Conservation (phyloP, 2,329 filamentous ascomycete genomes). For the Ascosphaera apis region DNA sequence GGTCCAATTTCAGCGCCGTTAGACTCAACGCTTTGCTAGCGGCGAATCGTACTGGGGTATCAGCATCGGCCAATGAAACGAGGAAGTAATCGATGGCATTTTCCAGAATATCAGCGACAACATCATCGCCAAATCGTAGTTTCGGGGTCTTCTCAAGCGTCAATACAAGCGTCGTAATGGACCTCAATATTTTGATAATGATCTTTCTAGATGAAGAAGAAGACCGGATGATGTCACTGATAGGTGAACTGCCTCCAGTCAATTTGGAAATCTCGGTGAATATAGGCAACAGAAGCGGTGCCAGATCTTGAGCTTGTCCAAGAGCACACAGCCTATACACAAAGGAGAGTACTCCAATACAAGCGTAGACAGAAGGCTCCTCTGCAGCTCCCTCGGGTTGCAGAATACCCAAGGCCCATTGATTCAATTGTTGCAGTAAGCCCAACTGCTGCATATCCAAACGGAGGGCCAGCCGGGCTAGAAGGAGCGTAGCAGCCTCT, state of each 20-base stretch:
- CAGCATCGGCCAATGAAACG: conserved; percentile 57
- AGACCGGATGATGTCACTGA: conserved; percentile 33
- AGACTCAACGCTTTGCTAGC: conserved; percentile 84
- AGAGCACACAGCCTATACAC: conserved; percentile 51
- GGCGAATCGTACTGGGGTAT: conserved; percentile 73
- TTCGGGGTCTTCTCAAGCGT: conserved; percentile 22
- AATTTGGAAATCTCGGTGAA: conserved; percentile 42
- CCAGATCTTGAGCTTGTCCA: conserved; percentile 51
- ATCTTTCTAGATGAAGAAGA: conserved; percentile 65
- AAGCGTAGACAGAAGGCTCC: conserved; percentile 40
- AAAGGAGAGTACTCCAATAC: conserved; percentile 58
- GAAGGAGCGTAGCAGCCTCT: conserved; percentile 60
- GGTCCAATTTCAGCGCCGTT: conserved; percentile 55
- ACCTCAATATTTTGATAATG: conserved; percentile 64
- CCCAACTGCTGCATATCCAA: conserved; percentile 68
- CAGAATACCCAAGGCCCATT: conserved; percentile 46
- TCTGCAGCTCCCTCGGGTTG: conserved; percentile 19
- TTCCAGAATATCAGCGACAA: conserved; percentile 39
- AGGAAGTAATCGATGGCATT: conserved; percentile 63
- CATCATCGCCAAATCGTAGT: conserved; percentile 8
- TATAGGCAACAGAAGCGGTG: conserved; percentile 38
- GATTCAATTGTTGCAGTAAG: conserved; percentile 42
- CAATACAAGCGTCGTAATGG: conserved; percentile 44
- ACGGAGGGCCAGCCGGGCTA: conserved; percentile 62
- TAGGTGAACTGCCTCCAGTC: conserved; percentile 25